Evolutionary conservation across 495 filamentous ascomycete genomes (phyloP).

Genomic region (Neurospora sp.): DNA sequence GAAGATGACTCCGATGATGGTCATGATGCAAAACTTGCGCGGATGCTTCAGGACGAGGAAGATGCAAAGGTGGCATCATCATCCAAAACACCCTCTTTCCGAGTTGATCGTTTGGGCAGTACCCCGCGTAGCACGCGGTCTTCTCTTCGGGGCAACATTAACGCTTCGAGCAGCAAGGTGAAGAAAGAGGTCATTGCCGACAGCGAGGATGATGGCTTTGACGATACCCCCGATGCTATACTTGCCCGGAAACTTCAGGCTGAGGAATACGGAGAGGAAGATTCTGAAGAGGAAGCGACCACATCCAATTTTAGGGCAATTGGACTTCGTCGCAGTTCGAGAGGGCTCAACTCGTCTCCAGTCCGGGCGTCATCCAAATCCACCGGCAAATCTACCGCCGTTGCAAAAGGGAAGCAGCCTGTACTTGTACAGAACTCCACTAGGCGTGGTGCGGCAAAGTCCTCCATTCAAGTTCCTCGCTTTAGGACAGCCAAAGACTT

Average conservation of each 20-base stretch:
- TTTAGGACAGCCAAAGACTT: not conserved
- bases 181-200: conserved; percentile 20
- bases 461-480: not conserved
- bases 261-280: conserved; percentile 40
- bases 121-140: not conserved
- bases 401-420: not conserved
- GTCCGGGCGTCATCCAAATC: not conserved
- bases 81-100: not conserved
- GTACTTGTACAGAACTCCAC: not conserved
- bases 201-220: conserved; percentile 22
- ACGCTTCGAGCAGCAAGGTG: not conserved
- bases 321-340: conserved; percentile 5
- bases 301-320: not conserved
- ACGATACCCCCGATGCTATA: conserved; percentile 33
- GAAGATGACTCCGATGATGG: conserved; percentile 26
- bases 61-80: conserved; percentile 24
- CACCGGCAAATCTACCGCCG: not conserved
- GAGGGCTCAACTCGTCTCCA: not conserved
- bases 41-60: conserved; percentile 52
- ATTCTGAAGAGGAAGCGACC: not conserved
- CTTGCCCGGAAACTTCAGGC: conserved; percentile 47
- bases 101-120: not conserved
- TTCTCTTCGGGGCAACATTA: not conserved
- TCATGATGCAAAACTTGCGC: conserved; percentile 48
- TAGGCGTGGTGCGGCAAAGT: not conserved